phyloP scores from a whole-genome alignment of 2,329 filamentous ascomycete species.

The Pyrenophora seminiperda region DNA sequence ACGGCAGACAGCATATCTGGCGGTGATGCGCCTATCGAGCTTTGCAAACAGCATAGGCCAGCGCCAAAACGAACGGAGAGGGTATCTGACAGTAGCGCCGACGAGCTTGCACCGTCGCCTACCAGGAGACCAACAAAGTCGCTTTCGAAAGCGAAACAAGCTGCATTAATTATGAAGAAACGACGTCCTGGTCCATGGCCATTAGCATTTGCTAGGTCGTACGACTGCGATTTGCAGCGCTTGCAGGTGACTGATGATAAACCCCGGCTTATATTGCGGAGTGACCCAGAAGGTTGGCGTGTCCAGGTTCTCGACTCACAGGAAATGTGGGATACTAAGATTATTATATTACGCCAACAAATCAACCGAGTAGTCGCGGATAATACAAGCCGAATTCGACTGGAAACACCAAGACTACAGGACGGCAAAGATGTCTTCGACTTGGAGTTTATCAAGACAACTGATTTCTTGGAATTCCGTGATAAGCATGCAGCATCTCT shows the following conservation, averaged over 20 bases:
- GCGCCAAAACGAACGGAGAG: neutral
- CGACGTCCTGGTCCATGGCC: conserved; percentile 16
- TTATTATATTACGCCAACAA: conserved; percentile 12
- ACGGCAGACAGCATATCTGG: neutral
- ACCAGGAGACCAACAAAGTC: neutral
- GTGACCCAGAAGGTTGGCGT: conserved; percentile 3
- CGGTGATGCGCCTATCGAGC: neutral
- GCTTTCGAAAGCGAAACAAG: conserved; percentile 5
- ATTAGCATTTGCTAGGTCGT: conserved; percentile 26
- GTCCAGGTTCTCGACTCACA: conserved; percentile 1
- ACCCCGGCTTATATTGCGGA: conserved; percentile 2
- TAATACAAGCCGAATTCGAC: conserved; percentile 22
- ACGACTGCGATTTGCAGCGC: conserved; percentile 6
- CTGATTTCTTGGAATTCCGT: conserved; percentile 18
- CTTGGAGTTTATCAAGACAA: conserved; percentile 24
- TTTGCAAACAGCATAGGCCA: conserved; percentile 22
- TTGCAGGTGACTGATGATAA: conserved; percentile 1
- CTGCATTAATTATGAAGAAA: conserved; percentile 3
- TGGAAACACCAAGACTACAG: conserved; percentile 18
- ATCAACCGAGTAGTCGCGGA: conserved; percentile 25
- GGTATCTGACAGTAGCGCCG: conserved; percentile 13
- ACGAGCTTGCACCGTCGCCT: conserved; percentile 26
- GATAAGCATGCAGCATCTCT: conserved; percentile 2
- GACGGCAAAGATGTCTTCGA: conserved; percentile 26
- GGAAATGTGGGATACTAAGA: conserved; percentile 2